Evolutionary conservation across 177 flowering plant genomes (phyloP).

Genomic region (Vitis hybrid): DNA sequence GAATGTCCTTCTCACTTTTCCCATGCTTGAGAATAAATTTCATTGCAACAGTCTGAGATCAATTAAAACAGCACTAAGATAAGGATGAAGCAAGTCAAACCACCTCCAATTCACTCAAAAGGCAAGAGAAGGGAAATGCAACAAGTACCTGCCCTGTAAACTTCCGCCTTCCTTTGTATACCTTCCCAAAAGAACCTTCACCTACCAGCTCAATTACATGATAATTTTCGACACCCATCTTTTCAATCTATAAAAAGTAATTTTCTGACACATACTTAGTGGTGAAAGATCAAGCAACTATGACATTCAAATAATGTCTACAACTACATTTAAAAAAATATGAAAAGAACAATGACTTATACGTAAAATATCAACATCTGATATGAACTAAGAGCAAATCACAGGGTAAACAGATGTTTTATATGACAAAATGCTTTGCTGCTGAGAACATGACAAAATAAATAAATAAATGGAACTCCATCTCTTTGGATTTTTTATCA

Average conservation of each 20-base stretch:
- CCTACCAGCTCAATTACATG: constrained; percentile 94
- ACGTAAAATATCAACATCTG: no score
- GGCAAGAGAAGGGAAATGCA: neutral
- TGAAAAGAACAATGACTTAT: no score
- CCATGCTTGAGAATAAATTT: constrained; percentile 94
- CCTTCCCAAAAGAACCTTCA: constrained; percentile 96
- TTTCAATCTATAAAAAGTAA: neutral
- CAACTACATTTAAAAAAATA: no score
- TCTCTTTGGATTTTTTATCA: no score
- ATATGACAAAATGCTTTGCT: no score
- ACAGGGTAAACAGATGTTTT: no score
- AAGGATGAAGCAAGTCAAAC: neutral
- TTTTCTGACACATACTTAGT: no score
- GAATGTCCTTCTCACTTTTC: constrained; percentile 92
- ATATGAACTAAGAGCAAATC: no score
- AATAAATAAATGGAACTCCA: no score
- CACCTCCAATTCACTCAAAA: neutral
- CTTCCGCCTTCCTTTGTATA: constrained; percentile 89
- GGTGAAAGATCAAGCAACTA: no score
- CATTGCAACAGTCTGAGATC: constrained; percentile 87
- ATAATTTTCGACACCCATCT: constrained; percentile 85
- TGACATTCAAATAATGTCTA: no score
- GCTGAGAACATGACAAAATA: no score
- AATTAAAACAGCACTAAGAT: constrained; percentile 1
- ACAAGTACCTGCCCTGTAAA: constrained; percentile 69